Conservation (phyloP, 495 filamentous ascomycete genomes). For the Podospora anserina region DNA sequence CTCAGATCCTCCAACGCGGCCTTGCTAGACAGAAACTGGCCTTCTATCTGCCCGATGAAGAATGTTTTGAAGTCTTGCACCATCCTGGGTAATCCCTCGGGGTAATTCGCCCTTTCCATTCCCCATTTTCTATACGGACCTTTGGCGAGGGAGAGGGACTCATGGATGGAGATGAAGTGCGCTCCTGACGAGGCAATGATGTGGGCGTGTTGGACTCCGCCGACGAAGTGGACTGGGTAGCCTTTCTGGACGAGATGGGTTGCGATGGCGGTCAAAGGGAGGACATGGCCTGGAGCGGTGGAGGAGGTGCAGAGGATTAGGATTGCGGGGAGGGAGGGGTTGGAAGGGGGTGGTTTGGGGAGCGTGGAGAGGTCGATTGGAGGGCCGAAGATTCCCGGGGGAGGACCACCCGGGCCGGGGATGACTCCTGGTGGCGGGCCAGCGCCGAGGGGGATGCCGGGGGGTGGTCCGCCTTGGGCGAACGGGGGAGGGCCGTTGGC, state of each 20-base stretch:
- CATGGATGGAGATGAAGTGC: slow-evolving; percentile 20
- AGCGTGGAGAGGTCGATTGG: background rate
- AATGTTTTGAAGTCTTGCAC: slow-evolving; percentile 21
- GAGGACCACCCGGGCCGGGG: slow-evolving; percentile 3
- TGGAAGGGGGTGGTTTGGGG: background rate
- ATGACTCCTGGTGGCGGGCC: background rate
- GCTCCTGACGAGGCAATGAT: slow-evolving; percentile 24
- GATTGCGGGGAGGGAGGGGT: slow-evolving; percentile 12
- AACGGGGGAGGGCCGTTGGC: background rate
- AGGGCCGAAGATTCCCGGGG: background rate
- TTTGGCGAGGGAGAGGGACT: slow-evolving; percentile 13
- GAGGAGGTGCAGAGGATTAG: slow-evolving; percentile 24
- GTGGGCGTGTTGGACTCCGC: slow-evolving; percentile 16
- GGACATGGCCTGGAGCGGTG: slow-evolving; percentile 27
- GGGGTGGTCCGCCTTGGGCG: background rate
- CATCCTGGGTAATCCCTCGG: slow-evolving; percentile 17
- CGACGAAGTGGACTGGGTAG: slow-evolving; percentile 25
- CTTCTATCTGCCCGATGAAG: slow-evolving; percentile 25
- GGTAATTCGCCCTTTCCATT: slow-evolving; percentile 13
- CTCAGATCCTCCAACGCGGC: slow-evolving; percentile 16
- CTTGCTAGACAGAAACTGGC: slow-evolving; percentile 19
- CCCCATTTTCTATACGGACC: slow-evolving; percentile 15
- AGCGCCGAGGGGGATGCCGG: background rate
- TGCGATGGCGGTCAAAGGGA: slow-evolving; percentile 22
- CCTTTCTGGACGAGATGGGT: slow-evolving; percentile 22